Conservation (phyloP, 1,284 basidiomycete genomes). For the Xerocomus nothofagi region DNA sequence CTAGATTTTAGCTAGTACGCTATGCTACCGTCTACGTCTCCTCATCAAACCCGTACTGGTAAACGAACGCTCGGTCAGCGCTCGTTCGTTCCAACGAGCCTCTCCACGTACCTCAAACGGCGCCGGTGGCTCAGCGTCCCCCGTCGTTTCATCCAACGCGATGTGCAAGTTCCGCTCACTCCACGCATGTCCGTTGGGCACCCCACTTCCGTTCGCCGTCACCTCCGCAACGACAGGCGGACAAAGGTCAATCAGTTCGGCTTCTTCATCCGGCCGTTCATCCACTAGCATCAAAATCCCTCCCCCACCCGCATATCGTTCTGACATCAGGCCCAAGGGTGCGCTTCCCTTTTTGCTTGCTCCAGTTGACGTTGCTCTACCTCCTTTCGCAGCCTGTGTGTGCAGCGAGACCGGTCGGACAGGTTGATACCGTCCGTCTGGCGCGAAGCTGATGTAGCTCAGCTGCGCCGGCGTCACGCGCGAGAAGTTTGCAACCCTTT, state of each 20-base stretch:
- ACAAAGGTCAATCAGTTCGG: conserved; percentile 75
- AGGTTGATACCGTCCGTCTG: conserved; percentile 83
- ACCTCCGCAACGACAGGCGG: conserved; percentile 35
- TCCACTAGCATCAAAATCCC: conserved; percentile 83
- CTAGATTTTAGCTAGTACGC: not conserved
- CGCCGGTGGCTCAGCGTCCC: conserved; percentile 77
- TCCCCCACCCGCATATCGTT: conserved; percentile 74
- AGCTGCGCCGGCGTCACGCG: conserved; percentile 92
- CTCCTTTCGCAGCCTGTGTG: conserved; percentile 38
- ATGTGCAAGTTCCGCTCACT: conserved; percentile 48
- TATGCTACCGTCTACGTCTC: not conserved
- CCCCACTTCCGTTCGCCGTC: conserved; percentile 29
- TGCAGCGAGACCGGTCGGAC: conserved; percentile 77
- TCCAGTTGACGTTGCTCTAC: conserved; percentile 36
- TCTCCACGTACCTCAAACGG: conserved; percentile 78
- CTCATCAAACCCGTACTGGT: conserved; percentile 24
- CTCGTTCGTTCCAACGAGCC: conserved; percentile 42
- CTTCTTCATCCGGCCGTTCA: conserved; percentile 60
- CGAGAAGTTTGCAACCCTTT: conserved; percentile 85
- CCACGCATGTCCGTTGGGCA: conserved; percentile 24
- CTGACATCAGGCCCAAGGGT: conserved; percentile 38
- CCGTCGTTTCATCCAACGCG: conserved; percentile 65
- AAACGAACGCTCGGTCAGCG: conserved; percentile 9
- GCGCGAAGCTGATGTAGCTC: conserved; percentile 80
- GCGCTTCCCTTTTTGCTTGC: conserved; percentile 29